Evolutionary conservation across 371 early-diverging fungal genomes (phyloP).

Genomic region (Apophysomyces trapeziformis): DNA sequence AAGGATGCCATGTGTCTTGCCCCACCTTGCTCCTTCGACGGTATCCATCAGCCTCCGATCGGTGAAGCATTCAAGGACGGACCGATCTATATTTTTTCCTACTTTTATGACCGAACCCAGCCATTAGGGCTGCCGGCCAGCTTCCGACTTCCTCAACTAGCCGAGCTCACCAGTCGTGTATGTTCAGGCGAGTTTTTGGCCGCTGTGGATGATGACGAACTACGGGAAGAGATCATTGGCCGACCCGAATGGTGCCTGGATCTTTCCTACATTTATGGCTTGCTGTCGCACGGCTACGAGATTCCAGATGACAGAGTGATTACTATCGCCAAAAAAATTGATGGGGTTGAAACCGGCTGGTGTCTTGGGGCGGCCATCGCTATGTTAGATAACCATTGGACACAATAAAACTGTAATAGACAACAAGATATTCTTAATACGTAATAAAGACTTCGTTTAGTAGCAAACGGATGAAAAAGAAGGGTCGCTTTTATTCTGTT

Average conservation of each 20-base stretch:
- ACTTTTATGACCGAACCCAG: conserved; percentile 89
- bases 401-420: background rate
- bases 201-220: conserved; percentile 46
- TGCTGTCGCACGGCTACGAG: conserved; percentile 87
- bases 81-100: conserved; percentile 94
- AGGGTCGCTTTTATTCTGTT: background rate
- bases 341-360: conserved; percentile 96
- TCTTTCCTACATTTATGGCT: conserved; percentile 82
- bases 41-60: conserved; percentile 88
- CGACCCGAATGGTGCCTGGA: conserved; percentile 89
- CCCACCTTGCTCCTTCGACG: conserved; percentile 87
- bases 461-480: no score
- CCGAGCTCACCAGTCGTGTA: conserved; percentile 62
- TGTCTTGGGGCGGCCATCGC: conserved; percentile 93
- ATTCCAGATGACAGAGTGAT: conserved; percentile 75
- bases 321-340: conserved; percentile 90
- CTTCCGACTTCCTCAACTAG: conserved; percentile 65
- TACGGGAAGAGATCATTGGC: conserved; percentile 54
- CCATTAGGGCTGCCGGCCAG: conserved; percentile 69
- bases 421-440: background rate
- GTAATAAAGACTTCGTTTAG: no score
- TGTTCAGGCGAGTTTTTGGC: conserved; percentile 65
- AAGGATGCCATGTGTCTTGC: conserved; percentile 61
- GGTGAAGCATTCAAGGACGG: conserved; percentile 66
- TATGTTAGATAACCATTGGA: conserved; percentile 57